phyloP scores from a whole-genome alignment of 2,329 filamentous ascomycete genomes.

The Whalleya microplaca region DNA sequence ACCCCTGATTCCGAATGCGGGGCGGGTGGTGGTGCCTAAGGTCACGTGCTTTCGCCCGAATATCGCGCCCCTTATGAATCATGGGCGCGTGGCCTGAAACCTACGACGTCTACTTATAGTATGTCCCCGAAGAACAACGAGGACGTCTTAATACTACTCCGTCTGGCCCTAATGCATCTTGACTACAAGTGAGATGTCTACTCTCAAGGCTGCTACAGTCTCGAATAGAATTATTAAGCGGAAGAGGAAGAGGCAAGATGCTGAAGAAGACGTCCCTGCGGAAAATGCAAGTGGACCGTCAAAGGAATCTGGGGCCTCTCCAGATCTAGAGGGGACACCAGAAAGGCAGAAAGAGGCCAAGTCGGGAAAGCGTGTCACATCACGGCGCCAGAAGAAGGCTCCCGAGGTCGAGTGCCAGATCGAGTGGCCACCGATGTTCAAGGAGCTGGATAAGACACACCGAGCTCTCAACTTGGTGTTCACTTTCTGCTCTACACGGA shows the following conservation, averaged over 20 bases:
- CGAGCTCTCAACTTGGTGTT: conserved; percentile 89
- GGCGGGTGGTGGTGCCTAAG: neutral
- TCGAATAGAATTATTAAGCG: conserved; percentile 43
- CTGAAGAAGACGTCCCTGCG: conserved; percentile 26
- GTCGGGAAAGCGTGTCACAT: neutral
- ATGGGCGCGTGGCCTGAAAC: conserved; percentile 11
- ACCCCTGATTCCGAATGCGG: neutral
- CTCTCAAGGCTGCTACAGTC: conserved; percentile 51
- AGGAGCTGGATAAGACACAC: conserved; percentile 74
- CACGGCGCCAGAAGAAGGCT: conserved; percentile 27
- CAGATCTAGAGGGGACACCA: neutral
- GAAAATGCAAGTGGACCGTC: conserved; percentile 1
- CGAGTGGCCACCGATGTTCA: conserved; percentile 77
- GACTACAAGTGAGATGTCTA: conserved; percentile 44
- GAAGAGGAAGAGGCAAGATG: conserved; percentile 43
- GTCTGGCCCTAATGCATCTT: conserved; percentile 30
- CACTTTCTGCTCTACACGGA: conserved; percentile 92
- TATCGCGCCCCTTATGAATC: conserved; percentile 16
- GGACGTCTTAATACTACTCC: neutral
- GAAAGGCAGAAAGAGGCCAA: conserved; percentile 5
- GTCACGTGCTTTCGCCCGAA: conserved; percentile 20
- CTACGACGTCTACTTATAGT: conserved; percentile 16
- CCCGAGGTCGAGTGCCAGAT: conserved; percentile 40
- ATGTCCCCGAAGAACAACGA: neutral
- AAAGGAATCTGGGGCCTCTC: conserved; percentile 1